Base-by-base conservation (phyloP, 306 rosid species). In the Castanea crenata region DNA sequence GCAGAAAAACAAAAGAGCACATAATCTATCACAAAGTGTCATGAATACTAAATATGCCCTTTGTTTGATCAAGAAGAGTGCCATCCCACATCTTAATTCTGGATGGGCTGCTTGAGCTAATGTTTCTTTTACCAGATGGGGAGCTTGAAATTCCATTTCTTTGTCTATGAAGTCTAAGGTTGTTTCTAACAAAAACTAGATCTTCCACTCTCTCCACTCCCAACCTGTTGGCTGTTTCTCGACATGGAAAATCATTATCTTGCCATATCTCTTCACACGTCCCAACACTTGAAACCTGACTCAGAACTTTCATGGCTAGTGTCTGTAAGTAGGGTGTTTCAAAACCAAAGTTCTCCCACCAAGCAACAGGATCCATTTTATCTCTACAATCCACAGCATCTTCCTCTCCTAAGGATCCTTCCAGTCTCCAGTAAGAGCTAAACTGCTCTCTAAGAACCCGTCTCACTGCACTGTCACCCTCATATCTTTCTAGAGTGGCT, bases 271-370 rank as follows among this genome's bases (percentile, higher is more conserved):
- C 90, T 79, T 77, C 89, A 83, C 90, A 88, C 80, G 81, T 76
- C 46, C 77, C 81, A 78, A 82, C 83, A 78, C 86, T 84, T 32
- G 92, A 88, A 81, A 86, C 87, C 80, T 88, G 92, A 72, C 89
- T 90, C 74, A 88, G 51, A 55, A 90, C 86, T 86, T 83, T 90
- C 55, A 86, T 78, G 29, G 90, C 92, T 29, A 88, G 69, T 2
- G 94, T 85, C 68, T 84, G 90, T 67, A 85, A 81, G 69, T 80
- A 82, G 54, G 85, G 84, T 54, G 87, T 75, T 74, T 87, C 82
- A 15, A 80, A 82, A 44, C 91, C 91, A 71, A 89, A 82, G 79
- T 90, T 90, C 85, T 88, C 91, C 91, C 91, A 91, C 83, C 85
- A 85, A 80, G 88, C 79, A 58, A 86, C 80, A 35, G 87, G 87